Evolutionary conservation across 169 alveolate species (phyloP).

Genomic region (Plasmodium gallinaceum): DNA sequence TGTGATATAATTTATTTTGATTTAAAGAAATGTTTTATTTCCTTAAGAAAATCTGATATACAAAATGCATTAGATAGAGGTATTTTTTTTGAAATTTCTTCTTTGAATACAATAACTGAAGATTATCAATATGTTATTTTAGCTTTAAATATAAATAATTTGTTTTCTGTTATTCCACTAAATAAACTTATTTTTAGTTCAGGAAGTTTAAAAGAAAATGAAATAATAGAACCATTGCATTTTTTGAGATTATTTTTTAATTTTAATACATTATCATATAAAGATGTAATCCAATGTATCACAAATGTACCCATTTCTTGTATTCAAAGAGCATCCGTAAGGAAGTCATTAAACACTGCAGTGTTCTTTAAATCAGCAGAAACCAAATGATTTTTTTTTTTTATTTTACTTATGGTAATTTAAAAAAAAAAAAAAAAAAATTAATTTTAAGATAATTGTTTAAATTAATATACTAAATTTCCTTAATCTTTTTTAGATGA

Average conservation of each 20-base stretch:
- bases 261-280: conserved; percentile 46
- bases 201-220: conserved; percentile 14
- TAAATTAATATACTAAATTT: too few species aligned
- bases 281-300: conserved; percentile 36
- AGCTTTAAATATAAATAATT: conserved; percentile 20
- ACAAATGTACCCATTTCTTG: conserved; percentile 60
- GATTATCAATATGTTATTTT: conserved; percentile 12
- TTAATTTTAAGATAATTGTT: too few species aligned
- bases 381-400: not conserved
- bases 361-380: conserved; percentile 12
- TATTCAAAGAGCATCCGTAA: conserved; percentile 71
- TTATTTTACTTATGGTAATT: too few species aligned
- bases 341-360: conserved; percentile 53
- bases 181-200: conserved; percentile 44
- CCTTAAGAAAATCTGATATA: conserved; percentile 45
- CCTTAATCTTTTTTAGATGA: too few species aligned
- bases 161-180: conserved; percentile 24
- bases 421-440: too few species aligned
- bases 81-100: conserved; percentile 58
- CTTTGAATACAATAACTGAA: conserved; percentile 12
- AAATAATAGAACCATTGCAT: conserved; percentile 45
- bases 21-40: conserved; percentile 4
- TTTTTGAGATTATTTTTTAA: conserved; percentile 49
- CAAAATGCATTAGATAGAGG: conserved; percentile 56
- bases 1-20: conserved; percentile 61